Percentiles rank a stretch among this genome's conserved stretches.
phyloP scores from a whole-genome alignment of 495 filamentous ascomycete genomes.

The Hapsidospora chrysogenum region DNA sequence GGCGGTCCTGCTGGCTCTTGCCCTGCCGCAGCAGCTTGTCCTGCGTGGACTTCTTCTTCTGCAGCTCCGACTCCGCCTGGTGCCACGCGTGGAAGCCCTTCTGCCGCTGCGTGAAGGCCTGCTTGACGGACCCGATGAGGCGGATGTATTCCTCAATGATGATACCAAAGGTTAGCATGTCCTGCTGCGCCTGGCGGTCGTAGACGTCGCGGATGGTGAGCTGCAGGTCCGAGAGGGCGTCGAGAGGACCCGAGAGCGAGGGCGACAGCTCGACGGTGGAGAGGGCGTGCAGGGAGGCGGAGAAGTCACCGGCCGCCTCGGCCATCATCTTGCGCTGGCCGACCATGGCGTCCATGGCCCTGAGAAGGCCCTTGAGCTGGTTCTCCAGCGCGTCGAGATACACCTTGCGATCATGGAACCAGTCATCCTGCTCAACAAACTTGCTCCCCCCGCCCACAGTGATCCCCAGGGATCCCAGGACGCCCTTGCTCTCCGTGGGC shows the following conservation, averaged over 20 bases:
- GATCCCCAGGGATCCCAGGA: constrained; percentile 73
- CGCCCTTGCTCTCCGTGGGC: constrained; percentile 78
- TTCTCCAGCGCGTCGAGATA: constrained; percentile 91
- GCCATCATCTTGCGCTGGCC: constrained; percentile 80
- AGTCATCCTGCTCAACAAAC: constrained; percentile 97
- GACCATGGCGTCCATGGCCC: constrained; percentile 84
- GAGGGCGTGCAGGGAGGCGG: constrained; percentile 74
- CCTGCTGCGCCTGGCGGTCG: constrained; percentile 91
- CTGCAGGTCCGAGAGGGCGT: constrained; percentile 82
- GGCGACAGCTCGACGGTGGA: constrained; percentile 78
- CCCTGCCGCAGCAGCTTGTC: constrained; percentile 89
- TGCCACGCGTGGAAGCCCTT: constrained; percentile 93
- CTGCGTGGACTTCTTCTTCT: constrained; percentile 69
- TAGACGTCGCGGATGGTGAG: constrained; percentile 88
- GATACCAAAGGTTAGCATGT: constrained; percentile 88
- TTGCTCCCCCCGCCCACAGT: constrained; percentile 57
- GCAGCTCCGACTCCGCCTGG: constrained; percentile 67
- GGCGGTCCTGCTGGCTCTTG: constrained; percentile 82
- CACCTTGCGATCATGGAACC: constrained; percentile 92
- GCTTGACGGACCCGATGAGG: constrained; percentile 83
- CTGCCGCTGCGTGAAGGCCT: constrained; percentile 78
- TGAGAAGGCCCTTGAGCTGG: constrained; percentile 84
- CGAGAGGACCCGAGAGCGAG: constrained; percentile 73
- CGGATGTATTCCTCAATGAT: constrained; percentile 98
- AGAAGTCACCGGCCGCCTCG: constrained; percentile 87